Conservation (phyloP, 257 asterid species). For the Datura wrightii region DNA sequence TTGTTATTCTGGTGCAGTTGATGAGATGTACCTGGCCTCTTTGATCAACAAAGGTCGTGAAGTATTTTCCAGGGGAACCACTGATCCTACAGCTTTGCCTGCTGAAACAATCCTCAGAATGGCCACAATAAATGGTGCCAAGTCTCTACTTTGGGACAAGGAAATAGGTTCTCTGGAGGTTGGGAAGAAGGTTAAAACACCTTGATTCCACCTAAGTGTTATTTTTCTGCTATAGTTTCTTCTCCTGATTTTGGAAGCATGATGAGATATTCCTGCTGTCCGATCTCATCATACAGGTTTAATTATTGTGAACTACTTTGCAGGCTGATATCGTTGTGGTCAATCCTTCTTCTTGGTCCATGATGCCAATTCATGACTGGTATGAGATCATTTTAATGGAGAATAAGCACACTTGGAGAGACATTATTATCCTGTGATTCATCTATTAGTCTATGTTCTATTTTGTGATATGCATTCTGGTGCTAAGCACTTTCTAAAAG, state of each 20-base stretch:
- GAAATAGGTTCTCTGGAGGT: conserved; percentile 84
- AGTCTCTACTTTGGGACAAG: conserved; percentile 73
- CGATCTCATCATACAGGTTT: neutral
- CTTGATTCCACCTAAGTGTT: neutral
- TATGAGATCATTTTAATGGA: conserved; percentile 33
- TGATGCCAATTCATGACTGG: conserved; percentile 81
- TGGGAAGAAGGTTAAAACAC: conserved; percentile 66
- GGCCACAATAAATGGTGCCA: conserved; percentile 79
- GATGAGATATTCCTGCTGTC: neutral
- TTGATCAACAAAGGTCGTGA: conserved; percentile 82
- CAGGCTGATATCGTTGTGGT: conserved; percentile 80
- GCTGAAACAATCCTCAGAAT: conserved; percentile 78
- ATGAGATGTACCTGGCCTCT: conserved; percentile 91
- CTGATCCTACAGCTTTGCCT: conserved; percentile 76
- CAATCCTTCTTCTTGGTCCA: conserved; percentile 73
- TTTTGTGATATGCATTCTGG: neutral
- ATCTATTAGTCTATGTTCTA: neutral
- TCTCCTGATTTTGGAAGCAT: neutral
- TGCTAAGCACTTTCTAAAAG: neutral
- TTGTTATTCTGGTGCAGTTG: conserved; percentile 51
- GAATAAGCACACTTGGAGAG: neutral
- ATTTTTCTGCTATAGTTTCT: neutral
- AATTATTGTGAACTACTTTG: conserved; percentile 19
- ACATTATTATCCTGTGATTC: neutral
- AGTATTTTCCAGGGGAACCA: conserved; percentile 58